phyloP scores from a whole-genome alignment of 805 yeast genomes.

The Brettanomyces naardenensis region DNA sequence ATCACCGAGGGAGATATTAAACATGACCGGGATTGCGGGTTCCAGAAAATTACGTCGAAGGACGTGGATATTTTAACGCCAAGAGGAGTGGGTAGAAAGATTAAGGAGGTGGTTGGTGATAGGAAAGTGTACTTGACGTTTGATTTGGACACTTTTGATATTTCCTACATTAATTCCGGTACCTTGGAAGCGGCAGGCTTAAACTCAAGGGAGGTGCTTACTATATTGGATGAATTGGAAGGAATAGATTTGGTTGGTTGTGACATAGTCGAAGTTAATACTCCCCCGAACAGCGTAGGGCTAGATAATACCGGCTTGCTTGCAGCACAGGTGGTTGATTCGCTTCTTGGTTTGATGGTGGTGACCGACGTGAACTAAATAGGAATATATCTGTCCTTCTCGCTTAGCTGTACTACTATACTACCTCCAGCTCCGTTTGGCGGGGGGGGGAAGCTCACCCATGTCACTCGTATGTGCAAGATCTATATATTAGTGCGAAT shows the following conservation, averaged over 20 bases:
- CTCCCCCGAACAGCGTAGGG: constrained; percentile 56
- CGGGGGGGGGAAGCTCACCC: no score
- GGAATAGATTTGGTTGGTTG: constrained; percentile 62
- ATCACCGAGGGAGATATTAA: constrained; percentile 26
- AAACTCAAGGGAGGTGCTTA: constrained; percentile 55
- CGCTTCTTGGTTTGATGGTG: constrained; percentile 38
- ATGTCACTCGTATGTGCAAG: constrained; percentile 6
- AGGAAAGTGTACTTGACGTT: constrained; percentile 38
- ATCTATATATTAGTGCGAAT: no score
- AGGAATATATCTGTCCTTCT: no score
- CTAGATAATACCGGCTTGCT: constrained; percentile 56
- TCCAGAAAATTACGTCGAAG: constrained; percentile 35
- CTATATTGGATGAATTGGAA: constrained; percentile 50
- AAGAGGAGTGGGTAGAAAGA: constrained; percentile 26
- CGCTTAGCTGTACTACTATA: no score
- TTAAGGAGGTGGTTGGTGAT: constrained; percentile 29
- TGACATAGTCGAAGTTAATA: constrained; percentile 62
- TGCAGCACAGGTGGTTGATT: constrained; percentile 56
- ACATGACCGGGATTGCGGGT: constrained; percentile 47
- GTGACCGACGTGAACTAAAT: constrained; percentile 15
- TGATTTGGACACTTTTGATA: constrained; percentile 63
- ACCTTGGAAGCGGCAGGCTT: constrained; percentile 75
- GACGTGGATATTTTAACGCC: constrained; percentile 37
- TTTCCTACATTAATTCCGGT: constrained; percentile 73
- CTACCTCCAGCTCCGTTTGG: no score